A percentile compares a stretch with the other conserved stretches of the same genome.
phyloP scores from a whole-genome alignment of 1,284 basidiomycete species.

The Ustilago hordei region DNA sequence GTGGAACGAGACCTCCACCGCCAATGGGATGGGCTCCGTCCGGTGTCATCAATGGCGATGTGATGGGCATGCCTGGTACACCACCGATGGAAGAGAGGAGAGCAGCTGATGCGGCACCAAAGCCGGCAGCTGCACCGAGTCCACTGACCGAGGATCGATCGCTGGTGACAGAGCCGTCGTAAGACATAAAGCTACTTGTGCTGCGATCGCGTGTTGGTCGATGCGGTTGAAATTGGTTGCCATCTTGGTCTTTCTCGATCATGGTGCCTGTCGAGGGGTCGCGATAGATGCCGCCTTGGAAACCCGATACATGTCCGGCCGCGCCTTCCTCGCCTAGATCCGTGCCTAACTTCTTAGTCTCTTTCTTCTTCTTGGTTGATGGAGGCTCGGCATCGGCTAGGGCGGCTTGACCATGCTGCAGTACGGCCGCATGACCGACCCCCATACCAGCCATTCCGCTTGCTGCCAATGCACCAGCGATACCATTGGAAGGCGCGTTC shows the following conservation, averaged over 20 bases:
- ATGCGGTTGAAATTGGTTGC: constrained; percentile 20
- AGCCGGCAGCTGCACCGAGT: constrained; percentile 59
- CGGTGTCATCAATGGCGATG: constrained; percentile 44
- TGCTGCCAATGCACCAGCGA: constrained; percentile 61
- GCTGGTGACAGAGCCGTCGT: constrained; percentile 49
- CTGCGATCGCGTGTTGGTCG: constrained; percentile 41
- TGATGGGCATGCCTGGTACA: constrained; percentile 40
- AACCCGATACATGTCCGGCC: constrained; percentile 22
- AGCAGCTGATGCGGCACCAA: constrained; percentile 52
- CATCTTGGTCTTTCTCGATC: constrained; percentile 46
- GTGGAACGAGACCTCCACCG: constrained; percentile 33
- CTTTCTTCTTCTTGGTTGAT: constrained; percentile 27
- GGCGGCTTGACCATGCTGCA: constrained; percentile 39
- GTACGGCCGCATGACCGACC: constrained; percentile 43
- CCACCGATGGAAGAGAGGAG: constrained; percentile 51
- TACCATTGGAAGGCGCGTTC: constrained; percentile 39
- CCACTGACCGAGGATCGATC: constrained; percentile 51
- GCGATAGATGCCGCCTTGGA: constrained; percentile 55
- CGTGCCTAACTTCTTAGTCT: constrained; percentile 7
- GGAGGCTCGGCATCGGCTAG: constrained; percentile 22
- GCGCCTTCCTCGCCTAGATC: constrained; percentile 11
- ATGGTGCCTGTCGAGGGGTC: constrained; percentile 55
- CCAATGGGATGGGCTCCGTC: constrained; percentile 37
- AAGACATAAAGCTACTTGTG: constrained; percentile 41
- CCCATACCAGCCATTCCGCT: constrained; percentile 62